Evolutionary conservation across 2,329 filamentous ascomycete species (phyloP), one percentile per base, ranked within the genome.

Genomic region (Alternaria tenuissima): DNA sequence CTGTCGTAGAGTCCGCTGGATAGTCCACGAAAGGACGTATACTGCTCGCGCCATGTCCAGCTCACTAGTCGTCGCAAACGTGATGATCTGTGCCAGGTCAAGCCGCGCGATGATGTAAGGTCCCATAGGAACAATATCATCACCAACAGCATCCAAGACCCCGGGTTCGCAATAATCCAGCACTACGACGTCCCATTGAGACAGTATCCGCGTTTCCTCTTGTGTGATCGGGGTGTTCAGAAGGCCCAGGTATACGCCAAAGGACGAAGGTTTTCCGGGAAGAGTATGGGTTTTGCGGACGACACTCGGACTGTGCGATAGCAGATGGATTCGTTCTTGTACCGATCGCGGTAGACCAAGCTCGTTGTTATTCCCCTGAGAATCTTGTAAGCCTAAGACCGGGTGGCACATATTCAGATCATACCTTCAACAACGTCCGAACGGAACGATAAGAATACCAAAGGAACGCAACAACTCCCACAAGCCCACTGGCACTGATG

Each of bases 201-300:
- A 65, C 7, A 79, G 52, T 54, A 72, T 60, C 8, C 68, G 55
- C 11, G 30, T 59, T 48, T 78, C 74, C 18, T 73, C 68, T 39
- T 65, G 59, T 24, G 69, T 71, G 14, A 67, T 48, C 20, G 75
- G 76, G 34, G 36, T 67, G 36, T 55, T 72, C 16, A 79, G 52
- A 11, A 48, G 9, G 32, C 76, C 76, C 12, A 79, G 67, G 47
- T 76, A 78, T 38, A 78, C 75, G 18, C 76, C 76, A 54, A 79
- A 79, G 6, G 74, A 73, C 9, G 73, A 57, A 26, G 74, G 75
- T 57, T 77, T 76, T 26, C 67, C 32, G 7, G 66, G 66, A 24
- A 70, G 60, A 12, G 34, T 22, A 44, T 70, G 61, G n/a, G 61
- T 64, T 46, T 67, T 55, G n/a, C 64, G 65, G 36, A 72, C 49